These are phyloP conservation scores for Aciculosporium take DNA, from an alignment of 2,329 filamentous ascomycete species.

Conservation along the genomic window DNA sequence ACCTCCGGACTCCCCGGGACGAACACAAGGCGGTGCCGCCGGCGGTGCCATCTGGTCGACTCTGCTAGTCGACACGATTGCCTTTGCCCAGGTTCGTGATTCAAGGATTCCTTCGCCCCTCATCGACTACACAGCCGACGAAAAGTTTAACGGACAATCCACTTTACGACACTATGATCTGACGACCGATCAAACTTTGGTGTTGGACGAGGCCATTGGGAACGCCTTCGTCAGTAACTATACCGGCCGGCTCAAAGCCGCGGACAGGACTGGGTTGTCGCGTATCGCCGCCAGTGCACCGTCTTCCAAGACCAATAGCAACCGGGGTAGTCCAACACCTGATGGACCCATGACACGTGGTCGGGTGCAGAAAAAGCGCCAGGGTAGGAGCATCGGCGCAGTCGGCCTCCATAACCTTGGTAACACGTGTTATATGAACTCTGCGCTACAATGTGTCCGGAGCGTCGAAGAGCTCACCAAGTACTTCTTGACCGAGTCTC, in stretches of 20 bases:
- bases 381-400: constrained; percentile 57
- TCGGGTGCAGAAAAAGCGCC: constrained; percentile 52
- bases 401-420: constrained; percentile 82
- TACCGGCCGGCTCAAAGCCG: constrained; percentile 18
- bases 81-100: constrained; percentile 32
- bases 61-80: constrained; percentile 32
- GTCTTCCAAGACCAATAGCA: constrained; percentile 30
- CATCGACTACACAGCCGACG: constrained; percentile 54
- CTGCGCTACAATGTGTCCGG: constrained; percentile 83
- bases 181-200: constrained; percentile 57
- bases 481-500: constrained; percentile 69
- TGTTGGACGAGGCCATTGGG: constrained; percentile 68
- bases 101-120: constrained; percentile 12
- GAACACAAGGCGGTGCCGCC: constrained; percentile 11
- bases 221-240: constrained; percentile 44
- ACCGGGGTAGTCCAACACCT: constrained; percentile 53
- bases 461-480: constrained; percentile 87
- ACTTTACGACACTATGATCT: constrained; percentile 54
- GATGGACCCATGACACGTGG: constrained; percentile 54
- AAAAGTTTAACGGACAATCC: constrained; percentile 63
- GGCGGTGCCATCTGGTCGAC: constrained; percentile 24
- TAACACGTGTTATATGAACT: constrained; percentile 99
- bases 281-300: constrained; percentile 13
- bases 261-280: constrained; percentile 24
- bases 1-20: constrained; percentile 26